A percentile compares a stretch with the other conserved stretches of the same genome.
Evolutionary conservation across 2,329 filamentous ascomycete species (phyloP).

Genomic region (Sclerotinia spermophila): DNA sequence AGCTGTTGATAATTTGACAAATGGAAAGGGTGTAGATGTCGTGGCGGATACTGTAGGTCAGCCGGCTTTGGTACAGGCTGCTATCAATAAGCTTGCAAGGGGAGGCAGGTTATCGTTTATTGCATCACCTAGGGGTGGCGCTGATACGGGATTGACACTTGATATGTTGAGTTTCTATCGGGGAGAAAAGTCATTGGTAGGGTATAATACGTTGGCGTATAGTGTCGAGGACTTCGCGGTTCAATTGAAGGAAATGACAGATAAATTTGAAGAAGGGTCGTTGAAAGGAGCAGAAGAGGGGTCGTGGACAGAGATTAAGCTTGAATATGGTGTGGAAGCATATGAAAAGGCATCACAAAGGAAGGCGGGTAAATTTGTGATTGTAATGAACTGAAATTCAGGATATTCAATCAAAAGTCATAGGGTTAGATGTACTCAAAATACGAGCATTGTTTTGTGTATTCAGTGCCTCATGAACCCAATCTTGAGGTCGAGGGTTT

Average conservation of each 20-base stretch:
- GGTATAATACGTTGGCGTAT: conserved; percentile 30
- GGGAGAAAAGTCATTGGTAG: conserved; percentile 26
- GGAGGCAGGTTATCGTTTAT: conserved; percentile 31
- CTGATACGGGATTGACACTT: conserved; percentile 23
- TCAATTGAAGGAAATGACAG: conserved; percentile 47
- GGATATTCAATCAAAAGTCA: not conserved
- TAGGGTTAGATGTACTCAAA: not conserved
- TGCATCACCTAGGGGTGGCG: conserved; percentile 26
- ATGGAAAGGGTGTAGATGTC: conserved; percentile 27
- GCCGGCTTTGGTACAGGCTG: conserved; percentile 26
- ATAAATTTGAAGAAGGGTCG: conserved; percentile 24
- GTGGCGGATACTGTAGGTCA: conserved; percentile 33
- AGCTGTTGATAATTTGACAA: conserved; percentile 24
- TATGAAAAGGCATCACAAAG: conserved; percentile 27
- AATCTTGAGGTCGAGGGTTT: not conserved
- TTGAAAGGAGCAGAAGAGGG: conserved; percentile 21
- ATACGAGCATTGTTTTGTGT: not conserved
- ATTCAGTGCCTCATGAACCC: not conserved
- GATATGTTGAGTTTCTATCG: conserved; percentile 33
- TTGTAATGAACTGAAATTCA: conserved; percentile 23
- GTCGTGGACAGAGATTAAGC: conserved; percentile 25
- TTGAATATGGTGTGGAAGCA: conserved; percentile 28
- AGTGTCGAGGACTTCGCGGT: conserved; percentile 25
- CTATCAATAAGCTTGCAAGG: conserved; percentile 24
- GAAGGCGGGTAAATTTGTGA: conserved; percentile 28